Conservation (phyloP, 108 stramenopile species). For the Nitzschia sp. region DNA sequence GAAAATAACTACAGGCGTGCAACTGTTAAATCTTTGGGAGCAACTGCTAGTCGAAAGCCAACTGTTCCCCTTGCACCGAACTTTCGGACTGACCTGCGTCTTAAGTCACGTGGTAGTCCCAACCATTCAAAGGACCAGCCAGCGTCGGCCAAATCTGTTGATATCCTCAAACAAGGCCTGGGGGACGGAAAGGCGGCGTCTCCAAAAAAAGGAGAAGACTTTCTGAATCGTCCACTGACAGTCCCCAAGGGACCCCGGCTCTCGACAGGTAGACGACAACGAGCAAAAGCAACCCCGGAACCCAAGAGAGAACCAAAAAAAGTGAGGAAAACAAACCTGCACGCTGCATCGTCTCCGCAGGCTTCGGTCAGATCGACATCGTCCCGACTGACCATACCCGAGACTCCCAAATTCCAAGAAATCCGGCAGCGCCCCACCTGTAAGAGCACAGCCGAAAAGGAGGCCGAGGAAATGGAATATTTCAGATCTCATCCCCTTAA, state of each 20-base stretch:
- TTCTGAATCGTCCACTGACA: constrained; percentile 7
- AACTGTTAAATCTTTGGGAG: background rate
- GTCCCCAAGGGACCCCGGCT: constrained; percentile 41
- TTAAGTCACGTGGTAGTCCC: background rate
- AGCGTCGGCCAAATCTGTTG: background rate
- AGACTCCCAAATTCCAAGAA: constrained; percentile 43
- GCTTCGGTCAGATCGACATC: constrained; percentile 18
- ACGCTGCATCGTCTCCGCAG: constrained; percentile 10
- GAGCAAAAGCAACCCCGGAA: background rate
- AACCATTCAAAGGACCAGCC: constrained; percentile 9
- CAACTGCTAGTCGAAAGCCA: background rate
- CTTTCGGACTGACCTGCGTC: constrained; percentile 26
- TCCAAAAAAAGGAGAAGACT: background rate
- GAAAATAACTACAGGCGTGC: background rate
- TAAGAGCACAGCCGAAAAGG: constrained; percentile 48
- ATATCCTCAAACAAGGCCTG: constrained; percentile 15
- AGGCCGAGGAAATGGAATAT: constrained; percentile 51
- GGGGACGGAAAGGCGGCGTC: constrained; percentile 5
- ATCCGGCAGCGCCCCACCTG: constrained; percentile 30
- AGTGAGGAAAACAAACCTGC: background rate
- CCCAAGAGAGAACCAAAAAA: background rate
- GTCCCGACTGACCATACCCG: constrained; percentile 37
- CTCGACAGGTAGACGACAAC: constrained; percentile 17
- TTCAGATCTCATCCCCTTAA: constrained; percentile 47
- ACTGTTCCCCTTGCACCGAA: constrained; percentile 32